phyloP scores from a whole-genome alignment of 2,329 filamentous ascomycete genomes.

The Chrysosporium keratinophilum region DNA sequence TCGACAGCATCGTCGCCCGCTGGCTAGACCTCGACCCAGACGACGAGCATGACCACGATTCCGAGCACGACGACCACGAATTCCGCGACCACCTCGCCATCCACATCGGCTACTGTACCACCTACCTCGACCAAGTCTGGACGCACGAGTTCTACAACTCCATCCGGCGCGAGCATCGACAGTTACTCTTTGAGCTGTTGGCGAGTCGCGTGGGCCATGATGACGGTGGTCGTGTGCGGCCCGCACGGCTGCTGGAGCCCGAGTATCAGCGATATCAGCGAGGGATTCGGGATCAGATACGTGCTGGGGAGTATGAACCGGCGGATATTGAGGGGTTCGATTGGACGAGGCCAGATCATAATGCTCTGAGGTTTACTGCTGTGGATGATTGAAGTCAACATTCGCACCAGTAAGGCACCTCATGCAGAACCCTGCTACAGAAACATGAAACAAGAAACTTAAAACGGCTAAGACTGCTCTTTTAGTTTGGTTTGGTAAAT shows the following conservation, averaged over 20 bases:
- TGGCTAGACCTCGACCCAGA: not conserved
- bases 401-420: no score
- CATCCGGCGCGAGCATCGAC: not conserved
- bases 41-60: no score
- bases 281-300: not conserved
- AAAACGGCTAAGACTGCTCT: no score
- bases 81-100: not conserved
- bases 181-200: slow-evolving; percentile 1
- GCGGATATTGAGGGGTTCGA: not conserved
- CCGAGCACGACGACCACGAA: not conserved
- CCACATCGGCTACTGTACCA: not conserved
- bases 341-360: not conserved
- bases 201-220: slow-evolving; percentile 12
- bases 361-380: not conserved
- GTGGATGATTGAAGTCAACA: not conserved
- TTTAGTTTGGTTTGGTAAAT: no score
- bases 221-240: not conserved
- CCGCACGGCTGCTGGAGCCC: not conserved
- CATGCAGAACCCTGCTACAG: no score
- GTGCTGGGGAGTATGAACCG: not conserved
- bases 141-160: not conserved
- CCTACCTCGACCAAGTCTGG: slow-evolving; percentile 3
- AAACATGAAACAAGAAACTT: no score
- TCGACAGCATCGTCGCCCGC: not conserved
- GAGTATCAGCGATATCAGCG: not conserved